Evolutionary conservation across 1,284 basidiomycete genomes (phyloP).

Genomic region (Xerocomus amazonicus): DNA sequence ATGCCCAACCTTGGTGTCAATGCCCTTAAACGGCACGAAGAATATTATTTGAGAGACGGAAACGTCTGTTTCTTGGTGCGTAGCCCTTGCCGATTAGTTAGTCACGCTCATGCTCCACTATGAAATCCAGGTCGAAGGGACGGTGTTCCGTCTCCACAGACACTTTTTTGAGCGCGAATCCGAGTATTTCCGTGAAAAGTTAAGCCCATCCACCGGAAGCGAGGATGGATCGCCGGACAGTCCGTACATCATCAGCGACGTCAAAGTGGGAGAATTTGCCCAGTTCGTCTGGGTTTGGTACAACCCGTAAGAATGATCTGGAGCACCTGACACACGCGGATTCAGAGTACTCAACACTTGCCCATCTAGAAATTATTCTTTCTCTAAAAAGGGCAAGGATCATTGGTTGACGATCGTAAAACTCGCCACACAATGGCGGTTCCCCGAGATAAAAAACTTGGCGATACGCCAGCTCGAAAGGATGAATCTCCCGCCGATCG

Average conservation of each 20-base stretch:
- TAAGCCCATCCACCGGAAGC: conserved; percentile 26
- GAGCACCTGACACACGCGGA: not conserved
- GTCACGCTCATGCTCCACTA: not conserved
- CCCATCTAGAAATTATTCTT: conserved; percentile 3
- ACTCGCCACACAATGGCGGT: conserved; percentile 58
- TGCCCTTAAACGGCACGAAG: not conserved
- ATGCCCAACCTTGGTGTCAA: conserved; percentile 8
- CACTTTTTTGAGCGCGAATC: conserved; percentile 69
- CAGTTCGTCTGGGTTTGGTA: conserved; percentile 69
- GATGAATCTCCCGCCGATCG: conserved; percentile 54
- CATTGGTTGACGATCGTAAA: conserved; percentile 59
- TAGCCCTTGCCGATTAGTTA: not conserved
- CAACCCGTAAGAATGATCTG: conserved; percentile 46
- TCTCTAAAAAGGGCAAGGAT: conserved; percentile 31
- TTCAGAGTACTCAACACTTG: not conserved
- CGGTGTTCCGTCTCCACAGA: conserved; percentile 55
- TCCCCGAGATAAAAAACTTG: conserved; percentile 55
- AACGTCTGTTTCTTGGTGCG: conserved; percentile 23
- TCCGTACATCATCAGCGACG: conserved; percentile 28
- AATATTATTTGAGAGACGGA: conserved; percentile 22
- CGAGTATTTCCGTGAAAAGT: conserved; percentile 40
- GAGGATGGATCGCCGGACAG: conserved; percentile 39
- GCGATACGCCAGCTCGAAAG: conserved; percentile 61
- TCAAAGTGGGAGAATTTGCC: conserved; percentile 49
- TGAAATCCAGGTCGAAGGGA: conserved; percentile 42